Percentiles rank a stretch among this genome's conserved stretches.
These are phyloP conservation scores for Aureobasidium subglaciale DNA, from an alignment of 2,329 filamentous ascomycete species.

Conservation along the genomic window DNA sequence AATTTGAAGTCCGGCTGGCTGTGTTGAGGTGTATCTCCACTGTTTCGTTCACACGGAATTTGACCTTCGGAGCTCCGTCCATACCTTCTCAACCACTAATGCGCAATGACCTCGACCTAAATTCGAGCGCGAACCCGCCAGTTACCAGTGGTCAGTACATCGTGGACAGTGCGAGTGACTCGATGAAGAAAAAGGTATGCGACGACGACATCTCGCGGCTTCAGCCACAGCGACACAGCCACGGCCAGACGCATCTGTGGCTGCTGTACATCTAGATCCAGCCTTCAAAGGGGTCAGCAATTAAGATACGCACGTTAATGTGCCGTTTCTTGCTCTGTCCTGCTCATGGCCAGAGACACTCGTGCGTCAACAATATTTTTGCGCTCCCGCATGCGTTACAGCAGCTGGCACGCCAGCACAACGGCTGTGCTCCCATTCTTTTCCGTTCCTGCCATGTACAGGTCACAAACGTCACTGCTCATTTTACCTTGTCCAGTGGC, in stretches of 20 bases:
- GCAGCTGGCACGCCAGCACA: neutral
- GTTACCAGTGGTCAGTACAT: neutral
- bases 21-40: neutral
- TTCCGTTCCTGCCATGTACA: neutral
- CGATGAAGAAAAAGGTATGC: neutral
- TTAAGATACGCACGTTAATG: slow-evolving; percentile 2
- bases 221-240: slow-evolving; percentile 10
- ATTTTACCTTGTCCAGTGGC: neutral
- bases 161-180: too few species aligned
- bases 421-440: neutral
- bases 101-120: too few species aligned
- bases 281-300: neutral
- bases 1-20: too few species aligned
- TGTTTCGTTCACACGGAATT: neutral
- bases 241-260: neutral
- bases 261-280: neutral
- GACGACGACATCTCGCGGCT: neutral
- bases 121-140: neutral
- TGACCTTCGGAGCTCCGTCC: neutral
- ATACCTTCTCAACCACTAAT: neutral
- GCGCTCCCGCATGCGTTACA: neutral
- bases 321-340: neutral
- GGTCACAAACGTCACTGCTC: neutral
- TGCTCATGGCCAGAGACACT: slow-evolving; percentile 1
- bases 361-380: slow-evolving; percentile 10